phyloP scores from a whole-genome alignment of 805 yeast genomes.

The Candida ulmi region DNA sequence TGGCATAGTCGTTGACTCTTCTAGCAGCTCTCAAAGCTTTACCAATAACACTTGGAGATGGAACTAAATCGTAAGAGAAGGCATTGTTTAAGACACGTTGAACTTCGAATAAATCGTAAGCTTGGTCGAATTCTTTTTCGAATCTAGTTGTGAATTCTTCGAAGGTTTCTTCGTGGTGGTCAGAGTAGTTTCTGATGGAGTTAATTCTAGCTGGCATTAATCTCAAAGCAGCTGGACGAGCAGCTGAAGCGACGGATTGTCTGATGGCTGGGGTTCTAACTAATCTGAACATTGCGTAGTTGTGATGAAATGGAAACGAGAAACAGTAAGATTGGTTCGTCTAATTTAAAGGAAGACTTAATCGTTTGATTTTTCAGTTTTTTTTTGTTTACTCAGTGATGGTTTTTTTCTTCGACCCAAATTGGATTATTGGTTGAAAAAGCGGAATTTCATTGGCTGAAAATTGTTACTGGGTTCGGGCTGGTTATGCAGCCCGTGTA shows the following conservation, averaged over 20 bases:
- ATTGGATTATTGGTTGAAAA: conserved; percentile 7
- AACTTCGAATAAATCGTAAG: conserved; percentile 81
- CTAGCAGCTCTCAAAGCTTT: conserved; percentile 96
- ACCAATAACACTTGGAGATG: conserved; percentile 94
- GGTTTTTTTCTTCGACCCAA: conserved; percentile 4
- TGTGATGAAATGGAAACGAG: not conserved
- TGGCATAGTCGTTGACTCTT: conserved; percentile 98
- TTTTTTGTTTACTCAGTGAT: conserved; percentile 5
- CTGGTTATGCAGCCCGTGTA: too few relatives aligned
- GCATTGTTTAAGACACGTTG: conserved; percentile 96
- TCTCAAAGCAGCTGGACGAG: conserved; percentile 13
- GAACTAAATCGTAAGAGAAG: conserved; percentile 97
- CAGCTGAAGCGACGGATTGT: conserved; percentile 10
- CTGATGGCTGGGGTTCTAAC: conserved; percentile 16
- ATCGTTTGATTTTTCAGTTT: conserved; percentile 5
- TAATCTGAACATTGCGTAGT: conserved; percentile 11
- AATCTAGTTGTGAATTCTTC: conserved; percentile 88
- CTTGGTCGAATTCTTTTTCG: conserved; percentile 95
- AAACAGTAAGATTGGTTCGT: not conserved
- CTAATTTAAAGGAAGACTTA: too few relatives aligned
- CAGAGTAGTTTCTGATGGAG: conserved; percentile 65
- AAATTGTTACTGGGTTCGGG: not conserved
- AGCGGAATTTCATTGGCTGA: conserved; percentile 10
- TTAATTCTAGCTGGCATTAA: conserved; percentile 11
- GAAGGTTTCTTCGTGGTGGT: conserved; percentile 83